Percentiles rank a stretch among this genome's conserved stretches.
Evolutionary conservation across 2,329 filamentous ascomycete species (phyloP).

Genomic region (Fusarium sp.): DNA sequence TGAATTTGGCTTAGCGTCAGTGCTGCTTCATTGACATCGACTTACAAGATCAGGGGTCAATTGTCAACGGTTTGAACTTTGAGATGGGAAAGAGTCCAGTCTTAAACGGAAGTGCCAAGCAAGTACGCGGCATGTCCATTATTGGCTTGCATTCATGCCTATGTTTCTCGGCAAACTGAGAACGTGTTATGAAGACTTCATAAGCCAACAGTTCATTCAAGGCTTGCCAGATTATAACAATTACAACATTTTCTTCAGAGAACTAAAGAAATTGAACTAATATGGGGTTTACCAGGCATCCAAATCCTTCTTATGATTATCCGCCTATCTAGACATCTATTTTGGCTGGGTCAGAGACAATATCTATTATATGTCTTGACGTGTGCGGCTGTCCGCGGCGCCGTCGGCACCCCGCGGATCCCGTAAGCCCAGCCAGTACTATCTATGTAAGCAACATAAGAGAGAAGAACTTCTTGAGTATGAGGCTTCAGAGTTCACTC

Average conservation of each 20-base stretch:
- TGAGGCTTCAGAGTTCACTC: neutral
- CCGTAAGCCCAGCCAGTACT: neutral
- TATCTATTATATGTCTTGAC: neutral
- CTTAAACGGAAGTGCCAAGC: neutral
- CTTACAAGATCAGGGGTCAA: neutral
- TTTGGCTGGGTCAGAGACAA: neutral
- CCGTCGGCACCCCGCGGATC: conserved; percentile 20
- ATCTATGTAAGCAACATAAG: neutral
- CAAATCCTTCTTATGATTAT: neutral
- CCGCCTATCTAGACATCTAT: neutral
- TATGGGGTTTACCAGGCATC: neutral
- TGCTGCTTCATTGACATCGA: neutral
- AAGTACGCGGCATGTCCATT: neutral
- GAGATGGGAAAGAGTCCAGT: neutral
- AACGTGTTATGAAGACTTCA: no score
- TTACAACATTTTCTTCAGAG: neutral
- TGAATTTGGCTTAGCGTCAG: neutral
- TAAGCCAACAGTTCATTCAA: neutral
- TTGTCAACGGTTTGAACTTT: neutral
- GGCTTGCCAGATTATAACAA: neutral
- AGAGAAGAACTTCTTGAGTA: neutral
- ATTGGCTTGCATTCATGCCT: no score
- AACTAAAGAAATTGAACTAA: no score
- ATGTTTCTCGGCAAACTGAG: no score
- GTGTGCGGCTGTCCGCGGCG: conserved; percentile 12